Evolutionary conservation across 2,329 filamentous ascomycete genomes (phyloP).

Genomic region (Fusarium cicatricum): DNA sequence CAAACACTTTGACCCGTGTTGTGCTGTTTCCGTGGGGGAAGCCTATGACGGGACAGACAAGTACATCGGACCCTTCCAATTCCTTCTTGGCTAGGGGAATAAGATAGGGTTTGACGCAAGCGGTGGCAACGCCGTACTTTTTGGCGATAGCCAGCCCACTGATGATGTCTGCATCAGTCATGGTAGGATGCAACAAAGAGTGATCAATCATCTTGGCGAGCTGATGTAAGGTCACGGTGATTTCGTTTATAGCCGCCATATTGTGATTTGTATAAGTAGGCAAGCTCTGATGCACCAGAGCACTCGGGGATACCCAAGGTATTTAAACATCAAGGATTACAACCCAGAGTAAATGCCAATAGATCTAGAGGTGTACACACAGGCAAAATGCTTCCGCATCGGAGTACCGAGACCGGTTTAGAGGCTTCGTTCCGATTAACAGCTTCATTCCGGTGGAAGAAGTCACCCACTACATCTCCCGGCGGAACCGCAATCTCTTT

Average conservation of each 20-base stretch:
- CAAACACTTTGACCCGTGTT: conserved; percentile 61
- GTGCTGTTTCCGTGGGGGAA: conserved; percentile 69
- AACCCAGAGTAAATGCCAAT: too few relatives aligned
- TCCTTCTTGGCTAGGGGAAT: conserved; percentile 57
- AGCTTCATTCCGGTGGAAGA: conserved; percentile 1
- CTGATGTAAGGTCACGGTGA: conserved; percentile 54
- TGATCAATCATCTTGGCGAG: conserved; percentile 67
- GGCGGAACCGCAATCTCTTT: not conserved
- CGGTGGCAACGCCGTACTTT: conserved; percentile 60
- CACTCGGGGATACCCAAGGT: not conserved
- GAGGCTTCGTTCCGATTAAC: too few relatives aligned
- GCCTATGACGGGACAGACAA: conserved; percentile 65
- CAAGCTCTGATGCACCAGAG: too few relatives aligned
- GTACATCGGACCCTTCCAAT: conserved; percentile 58
- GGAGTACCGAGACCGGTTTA: too few relatives aligned
- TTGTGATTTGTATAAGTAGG: too few relatives aligned
- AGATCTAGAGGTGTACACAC: too few relatives aligned
- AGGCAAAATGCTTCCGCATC: too few relatives aligned
- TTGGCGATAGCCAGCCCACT: conserved; percentile 58
- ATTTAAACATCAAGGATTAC: not conserved
- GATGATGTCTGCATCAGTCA: conserved; percentile 64
- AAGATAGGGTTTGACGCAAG: conserved; percentile 66
- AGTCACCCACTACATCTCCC: not conserved
- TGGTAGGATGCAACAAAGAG: conserved; percentile 67
- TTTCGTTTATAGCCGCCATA: not conserved